Base-by-base conservation (phyloP, 176 grass and related monocot genomes). In the Guadua angustifolia region DNA sequence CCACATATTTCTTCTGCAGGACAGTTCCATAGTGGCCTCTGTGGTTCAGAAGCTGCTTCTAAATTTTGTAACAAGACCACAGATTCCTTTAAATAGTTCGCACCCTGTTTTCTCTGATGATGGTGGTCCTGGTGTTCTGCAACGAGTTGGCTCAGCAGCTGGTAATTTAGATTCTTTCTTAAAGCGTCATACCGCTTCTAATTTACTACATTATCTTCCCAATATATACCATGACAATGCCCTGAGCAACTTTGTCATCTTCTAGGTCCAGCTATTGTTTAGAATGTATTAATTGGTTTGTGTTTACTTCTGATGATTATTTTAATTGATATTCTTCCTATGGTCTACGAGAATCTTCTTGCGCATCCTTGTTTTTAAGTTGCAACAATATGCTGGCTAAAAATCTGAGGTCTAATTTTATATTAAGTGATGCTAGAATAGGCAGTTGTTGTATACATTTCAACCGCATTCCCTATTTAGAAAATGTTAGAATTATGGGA, bases 101-200 rank as follows among this genome's bases (percentile, higher is more conserved):
- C 80, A 95, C 80, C 83, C 95, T 61, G 77, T 90, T 64, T 90
- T 90, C 75, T 87, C 93, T 82, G 93, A 95, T 81, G 89, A 93
- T 79, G 83, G 69, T 73, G 86, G 89, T 50, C 77, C 86, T 84
- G 93, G 96, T 64, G 96, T 99, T 87, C 85, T 99, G 64, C 96
- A 90, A 85, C 87, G 89, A 79, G 96, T 99, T 75, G 93, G 96
- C 49, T 94, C 96, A 87, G 96, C 78, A 66, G 96, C 96, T 89
- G 96, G 96, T 99, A 95, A 84, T n/a, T 61, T 47, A 17, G n/a
- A 9, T 61, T 79, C 35, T 66, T 81, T 83, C 32, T 33, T 73
- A 73, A 33, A 38, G 32, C 85, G 16, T 59, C 38, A 45, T 39
- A 40, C 46, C 69, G 45, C 67, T 83, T 86, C 47, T 57, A 82